phyloP scores from a whole-genome alignment of 1,139 yeast species.

The Zhuliangozyma parablackwelliae region DNA sequence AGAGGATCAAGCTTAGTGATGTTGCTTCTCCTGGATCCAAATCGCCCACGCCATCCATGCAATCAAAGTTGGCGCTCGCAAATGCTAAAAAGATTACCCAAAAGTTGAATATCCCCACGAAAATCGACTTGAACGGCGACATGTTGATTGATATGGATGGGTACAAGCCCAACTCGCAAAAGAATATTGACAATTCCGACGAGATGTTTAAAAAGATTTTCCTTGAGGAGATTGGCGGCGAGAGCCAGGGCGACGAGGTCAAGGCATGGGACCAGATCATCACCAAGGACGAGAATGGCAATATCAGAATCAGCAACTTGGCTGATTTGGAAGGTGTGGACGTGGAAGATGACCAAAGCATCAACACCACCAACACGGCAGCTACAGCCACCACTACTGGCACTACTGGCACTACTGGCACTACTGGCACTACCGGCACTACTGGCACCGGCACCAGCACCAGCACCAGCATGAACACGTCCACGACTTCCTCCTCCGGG shows the following conservation, averaged over 20 bases:
- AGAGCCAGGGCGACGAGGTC: constrained; percentile 19
- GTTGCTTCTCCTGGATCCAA: constrained; percentile 15
- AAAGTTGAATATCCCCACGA: constrained; percentile 81
- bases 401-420: background rate
- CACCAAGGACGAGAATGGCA: constrained; percentile 64
- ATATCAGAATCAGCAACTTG: constrained; percentile 49
- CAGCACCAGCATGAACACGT: constrained; percentile 5
- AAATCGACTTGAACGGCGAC: constrained; percentile 86
- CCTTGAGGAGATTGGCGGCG: constrained; percentile 45
- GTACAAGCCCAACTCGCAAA: constrained; percentile 77
- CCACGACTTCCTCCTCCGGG: constrained; percentile 6
- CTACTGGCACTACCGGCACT: constrained; percentile 1
- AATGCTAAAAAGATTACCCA: constrained; percentile 67
- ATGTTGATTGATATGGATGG: constrained; percentile 93
- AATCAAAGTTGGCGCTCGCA: constrained; percentile 48
- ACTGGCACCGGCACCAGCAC: constrained; percentile 9
- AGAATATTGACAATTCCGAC: constrained; percentile 65
- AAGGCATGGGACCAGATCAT: constrained; percentile 34
- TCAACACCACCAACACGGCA: background rate
- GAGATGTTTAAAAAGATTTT: constrained; percentile 68
- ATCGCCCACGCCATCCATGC: constrained; percentile 19
- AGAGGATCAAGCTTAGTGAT: constrained; percentile 21
- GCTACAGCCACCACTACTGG: constrained; percentile 1
- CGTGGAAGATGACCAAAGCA: constrained; percentile 4
- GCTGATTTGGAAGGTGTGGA: constrained; percentile 10